A percentile compares a stretch with the other conserved stretches of the same genome.
Conservation (phyloP, 129 eudicot species). For the Artemisia tridentata region DNA sequence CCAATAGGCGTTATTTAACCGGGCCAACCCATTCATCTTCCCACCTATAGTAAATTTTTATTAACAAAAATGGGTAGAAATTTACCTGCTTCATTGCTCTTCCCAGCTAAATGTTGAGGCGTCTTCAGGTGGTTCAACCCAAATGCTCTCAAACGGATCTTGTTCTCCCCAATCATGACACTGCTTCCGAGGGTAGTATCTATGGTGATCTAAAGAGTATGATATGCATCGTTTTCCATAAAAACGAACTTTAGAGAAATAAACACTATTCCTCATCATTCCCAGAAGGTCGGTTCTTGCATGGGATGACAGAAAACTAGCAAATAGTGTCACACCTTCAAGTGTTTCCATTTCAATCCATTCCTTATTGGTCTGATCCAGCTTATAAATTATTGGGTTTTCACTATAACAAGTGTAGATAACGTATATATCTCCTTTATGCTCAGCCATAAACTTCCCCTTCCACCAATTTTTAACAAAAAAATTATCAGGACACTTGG, state of each 20-base stretch:
- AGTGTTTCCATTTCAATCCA: slow-evolving; percentile 72
- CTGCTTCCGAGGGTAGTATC: slow-evolving; percentile 84
- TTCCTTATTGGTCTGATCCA: slow-evolving; percentile 59
- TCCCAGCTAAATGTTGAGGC: slow-evolving; percentile 45
- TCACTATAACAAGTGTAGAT: slow-evolving; percentile 74
- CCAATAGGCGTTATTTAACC: no score
- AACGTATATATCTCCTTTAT: slow-evolving; percentile 69
- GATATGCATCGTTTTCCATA: slow-evolving; percentile 84
- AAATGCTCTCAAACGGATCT: slow-evolving; percentile 89
- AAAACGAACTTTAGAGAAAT: slow-evolving; percentile 78
- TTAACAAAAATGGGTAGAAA: slow-evolving; percentile 11
- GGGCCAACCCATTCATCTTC: neutral
- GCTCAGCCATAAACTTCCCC: slow-evolving; percentile 84
- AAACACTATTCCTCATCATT: slow-evolving; percentile 76
- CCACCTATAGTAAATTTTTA: neutral
- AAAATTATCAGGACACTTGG: slow-evolving; percentile 78
- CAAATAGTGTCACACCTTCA: slow-evolving; percentile 72
- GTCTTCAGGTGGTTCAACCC: slow-evolving; percentile 89
- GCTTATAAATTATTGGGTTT: slow-evolving; percentile 72
- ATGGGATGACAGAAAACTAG: slow-evolving; percentile 74
- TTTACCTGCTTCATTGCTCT: slow-evolving; percentile 36
- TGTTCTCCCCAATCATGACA: slow-evolving; percentile 94
- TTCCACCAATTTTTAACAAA: slow-evolving; percentile 89
- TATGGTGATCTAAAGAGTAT: slow-evolving; percentile 61
- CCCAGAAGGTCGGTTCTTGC: slow-evolving; percentile 80